Conservation (phyloP, 768 basidiomycete genomes). For the Hygrocybe coccinea region DNA sequence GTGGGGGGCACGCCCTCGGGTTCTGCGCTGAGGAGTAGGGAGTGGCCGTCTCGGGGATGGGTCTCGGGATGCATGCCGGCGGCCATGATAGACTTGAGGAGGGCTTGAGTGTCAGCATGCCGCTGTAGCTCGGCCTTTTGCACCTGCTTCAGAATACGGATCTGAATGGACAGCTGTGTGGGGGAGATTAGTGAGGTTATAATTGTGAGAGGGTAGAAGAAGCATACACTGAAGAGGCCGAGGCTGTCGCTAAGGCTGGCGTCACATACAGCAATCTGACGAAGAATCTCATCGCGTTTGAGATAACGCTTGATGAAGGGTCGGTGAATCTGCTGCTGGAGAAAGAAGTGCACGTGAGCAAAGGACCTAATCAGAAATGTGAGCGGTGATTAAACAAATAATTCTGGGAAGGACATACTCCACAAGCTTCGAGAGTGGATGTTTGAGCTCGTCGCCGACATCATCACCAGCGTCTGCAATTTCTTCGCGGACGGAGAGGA, state of each 20-base stretch:
- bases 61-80: constrained; percentile 8
- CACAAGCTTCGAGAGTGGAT: constrained; percentile 48
- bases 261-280: constrained; percentile 49
- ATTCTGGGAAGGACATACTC: constrained; percentile 34
- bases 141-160: constrained; percentile 51
- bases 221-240: constrained; percentile 43
- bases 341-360: constrained; percentile 41
- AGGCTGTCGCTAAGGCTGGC: constrained; percentile 51
- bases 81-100: constrained; percentile 31
- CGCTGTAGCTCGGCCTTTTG: constrained; percentile 33
- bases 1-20: constrained; percentile 1
- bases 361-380: constrained; percentile 32
- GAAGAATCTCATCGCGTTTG: constrained; percentile 52
- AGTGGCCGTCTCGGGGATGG: constrained; percentile 1
- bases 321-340: constrained; percentile 44
- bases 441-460: constrained; percentile 45
- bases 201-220: constrained; percentile 5
- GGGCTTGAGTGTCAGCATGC: constrained; percentile 29
- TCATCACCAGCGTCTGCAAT: constrained; percentile 52
- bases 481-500: constrained; percentile 60
- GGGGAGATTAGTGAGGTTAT: constrained; percentile 6
- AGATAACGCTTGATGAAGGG: constrained; percentile 64
- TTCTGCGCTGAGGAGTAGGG: constrained; percentile 8
- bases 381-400: not conserved
- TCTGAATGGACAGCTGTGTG: constrained; percentile 43